Evolutionary conservation across 2,329 filamentous ascomycete species (phyloP), one percentile per base, ranked within the genome.

Genomic region (Cadophora gregata): DNA sequence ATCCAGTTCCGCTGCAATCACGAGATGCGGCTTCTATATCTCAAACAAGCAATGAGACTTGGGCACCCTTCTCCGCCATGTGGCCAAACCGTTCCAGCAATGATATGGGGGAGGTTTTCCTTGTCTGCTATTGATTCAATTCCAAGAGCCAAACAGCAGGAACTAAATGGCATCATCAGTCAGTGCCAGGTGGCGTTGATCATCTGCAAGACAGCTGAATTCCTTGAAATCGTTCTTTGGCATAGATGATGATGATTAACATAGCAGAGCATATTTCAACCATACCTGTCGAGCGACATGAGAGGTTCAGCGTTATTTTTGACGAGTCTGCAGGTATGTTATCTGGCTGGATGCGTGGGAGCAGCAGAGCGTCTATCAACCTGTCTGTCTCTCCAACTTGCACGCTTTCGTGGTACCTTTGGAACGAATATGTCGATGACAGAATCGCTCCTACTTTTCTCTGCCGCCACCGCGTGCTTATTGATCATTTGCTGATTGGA

Each of bases 161-260:
- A 74, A 25, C 66, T 75, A 4, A 72, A 68, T 63, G 65, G 66
- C n/a, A 31, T 74, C 9, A 53, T 74, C 14, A 69, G 66, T 61
- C 71, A 71, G 19, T 29, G 74, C 1, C 68, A 72, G 69, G 68
- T 2, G 70, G 70, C 3, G 72, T 75, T 45, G 67, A 72, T 55
- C 59, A 72, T 45, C 48, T 75, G 31, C 71, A 74, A 69, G 70
- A 29, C 70, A 75, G 36, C 47, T 75, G 42, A 70, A 70, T 58
- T 59, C 62, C 27, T 66, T 73, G 59, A 75, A 72, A 65, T 64
- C 59, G 25, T 55, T 67, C 33, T 59, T 74, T n/a, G 75, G 71
- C 45, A 74, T 72, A 51, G 69, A 69, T 29, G 66, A 64, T 56
- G 69, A 70, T 36, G 53, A 42, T 25, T 58, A 38, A 1, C 55